A percentile compares a stretch with the other conserved stretches of the same genome.
Conservation (phyloP, 441 rosid genomes). For the Mallotus repandus region DNA sequence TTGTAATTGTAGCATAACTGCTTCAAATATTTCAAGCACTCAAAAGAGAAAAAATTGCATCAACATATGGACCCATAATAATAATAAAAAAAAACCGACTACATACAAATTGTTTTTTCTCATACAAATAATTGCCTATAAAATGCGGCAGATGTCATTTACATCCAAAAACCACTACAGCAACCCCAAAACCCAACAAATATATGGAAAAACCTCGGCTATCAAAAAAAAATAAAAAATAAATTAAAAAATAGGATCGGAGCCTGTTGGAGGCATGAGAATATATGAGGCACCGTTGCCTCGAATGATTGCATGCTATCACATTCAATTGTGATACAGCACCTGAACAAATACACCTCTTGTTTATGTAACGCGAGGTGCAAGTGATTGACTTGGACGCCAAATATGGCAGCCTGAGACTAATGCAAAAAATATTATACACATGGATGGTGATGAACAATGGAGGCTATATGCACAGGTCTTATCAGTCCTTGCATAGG, state of each 20-base stretch:
- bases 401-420: constrained; percentile 29
- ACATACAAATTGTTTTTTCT: constrained; percentile 25
- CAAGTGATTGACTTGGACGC: constrained; percentile 34
- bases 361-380: constrained; percentile 43
- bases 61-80: too few species aligned
- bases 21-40: background rate
- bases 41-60: too few species aligned
- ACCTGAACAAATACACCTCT: constrained; percentile 38
- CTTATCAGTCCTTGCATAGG: constrained; percentile 14
- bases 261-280: constrained; percentile 33
- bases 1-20: background rate
- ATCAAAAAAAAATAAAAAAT: constrained; percentile 6
- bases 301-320: constrained; percentile 35
- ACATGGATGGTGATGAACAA: constrained; percentile 31
- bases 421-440: constrained; percentile 27
- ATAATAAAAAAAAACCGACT: constrained; percentile 12
- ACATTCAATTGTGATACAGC: constrained; percentile 33
- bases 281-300: constrained; percentile 24
- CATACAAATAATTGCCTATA: constrained; percentile 37
- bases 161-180: constrained; percentile 33
- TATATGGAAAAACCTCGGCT: constrained; percentile 21
- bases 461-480: constrained; percentile 46
- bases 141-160: constrained; percentile 28
- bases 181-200: constrained; percentile 31
- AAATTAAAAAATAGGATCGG: constrained; percentile 11